phyloP scores from a whole-genome alignment of 2,329 filamentous ascomycete genomes.

The Sclerotinia nivalis region DNA sequence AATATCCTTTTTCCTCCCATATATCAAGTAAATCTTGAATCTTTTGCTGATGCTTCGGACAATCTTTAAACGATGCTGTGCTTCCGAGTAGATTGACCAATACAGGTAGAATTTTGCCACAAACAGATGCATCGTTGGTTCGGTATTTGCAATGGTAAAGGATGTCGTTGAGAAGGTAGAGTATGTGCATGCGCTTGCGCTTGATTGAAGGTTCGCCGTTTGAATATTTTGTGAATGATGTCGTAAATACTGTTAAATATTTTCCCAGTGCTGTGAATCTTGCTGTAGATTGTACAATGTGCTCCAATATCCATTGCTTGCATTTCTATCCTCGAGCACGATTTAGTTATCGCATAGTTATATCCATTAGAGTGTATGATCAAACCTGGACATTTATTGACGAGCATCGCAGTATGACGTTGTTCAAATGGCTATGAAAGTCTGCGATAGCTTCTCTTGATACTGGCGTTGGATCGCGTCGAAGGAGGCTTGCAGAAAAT shows the following conservation, averaged over 20 bases:
- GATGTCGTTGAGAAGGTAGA: conserved; percentile 78
- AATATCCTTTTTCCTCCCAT: conserved; percentile 70
- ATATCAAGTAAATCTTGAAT: conserved; percentile 63
- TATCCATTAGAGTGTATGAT: conserved; percentile 41
- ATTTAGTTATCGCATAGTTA: conserved; percentile 43
- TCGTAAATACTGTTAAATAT: conserved; percentile 70
- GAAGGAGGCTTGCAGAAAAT: conserved; percentile 72
- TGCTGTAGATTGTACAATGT: conserved; percentile 66
- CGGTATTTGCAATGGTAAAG: conserved; percentile 67
- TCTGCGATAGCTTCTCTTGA: conserved; percentile 67
- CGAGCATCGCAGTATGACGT: conserved; percentile 70
- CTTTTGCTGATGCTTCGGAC: conserved; percentile 66
- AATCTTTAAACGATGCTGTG: conserved; percentile 58
- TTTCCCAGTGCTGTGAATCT: conserved; percentile 70
- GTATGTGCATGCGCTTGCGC: conserved; percentile 70
- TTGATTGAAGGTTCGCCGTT: conserved; percentile 55
- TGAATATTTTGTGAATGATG: conserved; percentile 50
- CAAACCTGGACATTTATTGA: conserved; percentile 85
- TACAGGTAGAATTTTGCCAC: conserved; percentile 56
- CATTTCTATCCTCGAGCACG: conserved; percentile 65
- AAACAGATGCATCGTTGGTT: conserved; percentile 52
- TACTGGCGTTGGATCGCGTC: conserved; percentile 70
- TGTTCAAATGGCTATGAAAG: conserved; percentile 67
- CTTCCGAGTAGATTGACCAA: conserved; percentile 63
- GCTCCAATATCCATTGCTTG: conserved; percentile 79